A percentile compares a stretch with the other conserved stretches of the same genome.
Conservation (phyloP, 176 grass and related monocot species). For the Luzula sylvatica region DNA sequence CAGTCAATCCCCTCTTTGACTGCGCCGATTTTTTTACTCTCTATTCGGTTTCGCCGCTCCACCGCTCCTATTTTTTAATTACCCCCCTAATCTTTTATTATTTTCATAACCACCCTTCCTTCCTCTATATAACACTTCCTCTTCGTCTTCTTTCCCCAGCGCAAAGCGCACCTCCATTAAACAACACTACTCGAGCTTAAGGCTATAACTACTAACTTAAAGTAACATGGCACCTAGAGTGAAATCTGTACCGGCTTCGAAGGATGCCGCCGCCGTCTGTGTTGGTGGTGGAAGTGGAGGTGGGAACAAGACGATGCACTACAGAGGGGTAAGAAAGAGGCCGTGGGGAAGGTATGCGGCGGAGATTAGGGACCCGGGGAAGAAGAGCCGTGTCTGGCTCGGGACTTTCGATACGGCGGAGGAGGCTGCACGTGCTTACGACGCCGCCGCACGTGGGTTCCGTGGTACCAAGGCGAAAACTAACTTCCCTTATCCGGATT, state of each 20-base stretch:
- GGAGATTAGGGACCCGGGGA: constrained; percentile 88
- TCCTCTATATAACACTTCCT: constrained; percentile 4
- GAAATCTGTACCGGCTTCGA: not conserved
- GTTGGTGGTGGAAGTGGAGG: constrained; percentile 12
- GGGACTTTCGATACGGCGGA: constrained; percentile 90
- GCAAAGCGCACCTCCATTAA: constrained; percentile 7
- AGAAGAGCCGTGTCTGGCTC: constrained; percentile 90
- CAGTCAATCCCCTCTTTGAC: constrained; percentile 78
- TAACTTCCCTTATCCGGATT: constrained; percentile 57
- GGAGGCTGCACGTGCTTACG: constrained; percentile 77
- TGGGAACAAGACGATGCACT: constrained; percentile 31
- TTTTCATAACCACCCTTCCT: constrained; percentile 3
- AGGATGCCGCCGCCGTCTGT: constrained; percentile 15
- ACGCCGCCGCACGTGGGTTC: constrained; percentile 70
- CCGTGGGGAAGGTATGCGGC: constrained; percentile 85
- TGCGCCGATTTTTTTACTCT: constrained; percentile 28
- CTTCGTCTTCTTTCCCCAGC: constrained; percentile 9
- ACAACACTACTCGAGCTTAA: constrained; percentile 11
- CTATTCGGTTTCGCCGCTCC: constrained; percentile 34
- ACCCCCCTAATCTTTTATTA: constrained; percentile 16
- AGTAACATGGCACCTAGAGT: constrained; percentile 20
- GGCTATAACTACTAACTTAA: not conserved
- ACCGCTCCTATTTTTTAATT: constrained; percentile 24
- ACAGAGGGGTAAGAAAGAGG: constrained; percentile 68
- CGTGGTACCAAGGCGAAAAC: constrained; percentile 88